These are phyloP conservation scores for Yamadazyma scolyti DNA, from an alignment of 805 yeast species.

Conservation along the genomic window DNA sequence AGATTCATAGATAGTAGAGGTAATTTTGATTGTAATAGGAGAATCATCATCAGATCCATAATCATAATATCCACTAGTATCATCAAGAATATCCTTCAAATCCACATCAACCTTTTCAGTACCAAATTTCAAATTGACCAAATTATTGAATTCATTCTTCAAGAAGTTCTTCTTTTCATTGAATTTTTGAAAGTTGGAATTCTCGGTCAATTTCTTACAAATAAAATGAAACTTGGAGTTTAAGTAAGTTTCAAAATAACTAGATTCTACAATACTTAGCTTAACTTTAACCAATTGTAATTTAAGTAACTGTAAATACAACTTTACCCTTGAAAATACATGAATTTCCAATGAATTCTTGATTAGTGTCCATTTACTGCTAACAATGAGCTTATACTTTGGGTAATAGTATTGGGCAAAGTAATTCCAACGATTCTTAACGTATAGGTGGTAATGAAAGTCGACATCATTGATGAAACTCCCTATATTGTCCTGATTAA, in stretches of 20 bases:
- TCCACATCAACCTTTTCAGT: constrained; percentile 9
- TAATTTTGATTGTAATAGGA: constrained; percentile 17
- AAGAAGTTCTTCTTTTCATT: constrained; percentile 21
- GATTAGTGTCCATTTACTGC: not conserved
- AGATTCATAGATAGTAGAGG: constrained; percentile 21
- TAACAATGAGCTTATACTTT: constrained; percentile 5
- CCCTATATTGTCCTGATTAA: constrained; percentile 11
- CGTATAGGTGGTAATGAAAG: constrained; percentile 10
- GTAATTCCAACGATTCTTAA: constrained; percentile 6
- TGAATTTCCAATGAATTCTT: not conserved
- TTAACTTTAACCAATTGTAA: constrained; percentile 1
- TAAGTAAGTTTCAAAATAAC: constrained; percentile 4
- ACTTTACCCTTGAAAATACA: constrained; percentile 3
- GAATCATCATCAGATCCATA: constrained; percentile 12
- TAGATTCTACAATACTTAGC: constrained; percentile 2
- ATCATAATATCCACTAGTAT: constrained; percentile 7
- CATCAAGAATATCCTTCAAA: constrained; percentile 19
- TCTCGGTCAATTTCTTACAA: constrained; percentile 9
- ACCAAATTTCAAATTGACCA: constrained; percentile 13
- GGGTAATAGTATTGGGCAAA: constrained; percentile 9
- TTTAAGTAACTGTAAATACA: constrained; percentile 1
- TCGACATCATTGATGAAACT: constrained; percentile 6
- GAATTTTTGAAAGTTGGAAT: constrained; percentile 13
- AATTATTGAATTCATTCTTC: constrained; percentile 21
- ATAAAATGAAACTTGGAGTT: constrained; percentile 2